phyloP scores from a whole-genome alignment of 305 asterid species.

The Solanum aculeatissimum region DNA sequence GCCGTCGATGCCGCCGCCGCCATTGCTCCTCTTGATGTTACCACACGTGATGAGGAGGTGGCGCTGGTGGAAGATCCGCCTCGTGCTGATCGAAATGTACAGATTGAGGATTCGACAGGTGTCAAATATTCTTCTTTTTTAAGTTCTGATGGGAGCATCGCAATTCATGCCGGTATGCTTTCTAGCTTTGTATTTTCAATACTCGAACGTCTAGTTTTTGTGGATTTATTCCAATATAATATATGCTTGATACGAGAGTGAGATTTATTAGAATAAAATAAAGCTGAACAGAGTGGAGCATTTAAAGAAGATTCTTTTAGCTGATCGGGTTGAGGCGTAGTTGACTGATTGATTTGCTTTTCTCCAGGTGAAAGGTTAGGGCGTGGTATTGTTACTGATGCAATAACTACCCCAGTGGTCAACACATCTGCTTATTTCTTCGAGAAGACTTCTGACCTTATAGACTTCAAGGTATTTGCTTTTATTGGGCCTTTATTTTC shows the following conservation, averaged over 20 bases:
- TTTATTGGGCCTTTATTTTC: background rate
- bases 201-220: background rate
- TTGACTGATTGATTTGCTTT: background rate
- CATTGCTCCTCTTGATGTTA: conserved; percentile 27
- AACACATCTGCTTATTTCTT: conserved; percentile 92
- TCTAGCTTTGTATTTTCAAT: background rate
- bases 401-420: conserved; percentile 86
- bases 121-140: conserved; percentile 54
- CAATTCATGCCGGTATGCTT: conserved; percentile 88
- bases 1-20: conserved; percentile 53
- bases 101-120: conserved; percentile 34
- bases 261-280: background rate
- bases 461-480: conserved; percentile 74
- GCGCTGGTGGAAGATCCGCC: conserved; percentile 29
- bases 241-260: background rate
- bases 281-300: background rate
- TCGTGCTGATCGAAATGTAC: conserved; percentile 30
- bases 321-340: background rate
- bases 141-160: conserved; percentile 72
- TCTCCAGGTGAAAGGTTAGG: conserved; percentile 86
- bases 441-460: conserved; percentile 70
- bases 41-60: conserved; percentile 30
- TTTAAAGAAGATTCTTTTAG: background rate
- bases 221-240: background rate
- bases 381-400: conserved; percentile 73